These are phyloP conservation scores for Clonostachys rhizophaga DNA, from an alignment of 2,329 filamentous ascomycete genomes.

Conservation along the genomic window DNA sequence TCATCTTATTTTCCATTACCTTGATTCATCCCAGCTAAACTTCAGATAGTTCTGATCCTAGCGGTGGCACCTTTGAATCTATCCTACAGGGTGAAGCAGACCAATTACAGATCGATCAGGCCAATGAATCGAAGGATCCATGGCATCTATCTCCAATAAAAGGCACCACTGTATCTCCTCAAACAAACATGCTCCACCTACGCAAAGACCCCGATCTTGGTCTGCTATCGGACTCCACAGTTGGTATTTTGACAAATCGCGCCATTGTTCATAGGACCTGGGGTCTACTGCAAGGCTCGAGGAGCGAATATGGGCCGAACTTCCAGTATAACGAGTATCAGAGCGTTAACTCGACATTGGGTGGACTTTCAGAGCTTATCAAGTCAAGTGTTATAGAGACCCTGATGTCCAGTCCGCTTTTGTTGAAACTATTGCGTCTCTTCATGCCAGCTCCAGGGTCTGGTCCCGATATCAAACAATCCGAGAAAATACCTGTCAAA, in stretches of 20 bases:
- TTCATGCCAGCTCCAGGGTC: background rate
- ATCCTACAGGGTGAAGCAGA: slow-evolving; percentile 43
- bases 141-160: slow-evolving; percentile 55
- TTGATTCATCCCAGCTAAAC: slow-evolving; percentile 34
- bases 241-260: slow-evolving; percentile 43
- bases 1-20: slow-evolving; percentile 35
- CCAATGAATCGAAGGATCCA: slow-evolving; percentile 24
- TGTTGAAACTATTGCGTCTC: background rate
- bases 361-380: background rate
- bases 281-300: slow-evolving; percentile 46
- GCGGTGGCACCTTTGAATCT: slow-evolving; percentile 60
- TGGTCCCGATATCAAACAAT: background rate
- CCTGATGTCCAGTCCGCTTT: background rate
- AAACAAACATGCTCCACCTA: background rate
- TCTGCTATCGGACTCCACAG: slow-evolving; percentile 34
- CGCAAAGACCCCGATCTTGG: slow-evolving; percentile 2
- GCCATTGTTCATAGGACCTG: slow-evolving; percentile 57
- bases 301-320: slow-evolving; percentile 53
- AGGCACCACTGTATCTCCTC: slow-evolving; percentile 17
- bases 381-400: background rate
- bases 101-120: slow-evolving; percentile 20
- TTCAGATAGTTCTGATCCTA: slow-evolving; percentile 31
- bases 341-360: slow-evolving; percentile 1
- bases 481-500: background rate
- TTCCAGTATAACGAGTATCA: slow-evolving; percentile 55